These are phyloP conservation scores for Talaromyces stipitatus DNA, from an alignment of 495 filamentous ascomycete genomes.

Conservation along the genomic window DNA sequence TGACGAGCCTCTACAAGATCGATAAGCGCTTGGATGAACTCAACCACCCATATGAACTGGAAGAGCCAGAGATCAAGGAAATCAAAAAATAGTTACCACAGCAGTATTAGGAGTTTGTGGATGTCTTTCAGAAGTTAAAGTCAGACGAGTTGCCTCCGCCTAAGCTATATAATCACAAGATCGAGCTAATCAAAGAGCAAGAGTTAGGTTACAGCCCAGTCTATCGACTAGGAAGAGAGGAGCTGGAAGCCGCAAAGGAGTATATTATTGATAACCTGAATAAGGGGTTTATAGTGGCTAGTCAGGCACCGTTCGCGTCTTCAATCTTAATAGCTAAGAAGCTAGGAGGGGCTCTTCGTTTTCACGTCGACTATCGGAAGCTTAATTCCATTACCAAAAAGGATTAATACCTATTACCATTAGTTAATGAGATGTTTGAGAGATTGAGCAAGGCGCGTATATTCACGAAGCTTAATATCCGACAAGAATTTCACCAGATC, in stretches of 20 bases:
- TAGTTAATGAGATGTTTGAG: no score
- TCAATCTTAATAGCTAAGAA: constrained; percentile 1
- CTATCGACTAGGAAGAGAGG: neutral
- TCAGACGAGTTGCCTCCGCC: neutral
- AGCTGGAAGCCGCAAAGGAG: neutral
- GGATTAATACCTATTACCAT: no score
- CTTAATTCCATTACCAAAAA: no score
- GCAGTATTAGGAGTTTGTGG: constrained; percentile 1
- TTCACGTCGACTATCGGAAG: no score
- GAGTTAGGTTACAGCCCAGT: neutral
- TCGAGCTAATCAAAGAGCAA: neutral
- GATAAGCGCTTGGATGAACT: neutral
- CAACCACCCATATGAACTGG: neutral
- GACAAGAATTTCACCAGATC: no score
- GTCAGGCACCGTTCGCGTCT: neutral
- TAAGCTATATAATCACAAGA: constrained; percentile 1
- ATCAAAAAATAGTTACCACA: neutral
- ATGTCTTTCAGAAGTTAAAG: neutral
- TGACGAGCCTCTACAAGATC: neutral
- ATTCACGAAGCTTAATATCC: no score
- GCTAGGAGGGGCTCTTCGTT: neutral
- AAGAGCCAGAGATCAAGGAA: neutral
- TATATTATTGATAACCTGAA: constrained; percentile 5
- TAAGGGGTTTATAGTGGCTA: neutral
- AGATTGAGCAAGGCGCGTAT: no score